Evolutionary conservation across 352 stramenopile genomes (phyloP).

Genomic region (Globisporangium heterothallicum): DNA sequence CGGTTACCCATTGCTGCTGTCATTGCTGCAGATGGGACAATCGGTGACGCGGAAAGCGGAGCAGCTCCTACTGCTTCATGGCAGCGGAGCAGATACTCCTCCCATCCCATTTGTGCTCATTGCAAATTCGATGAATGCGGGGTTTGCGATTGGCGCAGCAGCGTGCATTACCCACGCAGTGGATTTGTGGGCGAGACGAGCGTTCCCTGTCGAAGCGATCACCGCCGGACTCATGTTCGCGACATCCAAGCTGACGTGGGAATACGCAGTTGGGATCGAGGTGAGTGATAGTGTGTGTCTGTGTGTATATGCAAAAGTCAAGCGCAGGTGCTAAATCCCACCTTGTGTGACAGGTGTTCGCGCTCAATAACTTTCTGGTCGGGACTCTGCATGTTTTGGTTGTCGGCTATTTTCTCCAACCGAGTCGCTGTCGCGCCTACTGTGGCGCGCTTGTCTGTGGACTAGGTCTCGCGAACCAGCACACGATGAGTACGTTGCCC

Average conservation of each 20-base stretch:
- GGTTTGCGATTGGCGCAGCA: constrained; percentile 23
- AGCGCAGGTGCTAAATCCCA: no score
- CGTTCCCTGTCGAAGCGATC: constrained; percentile 21
- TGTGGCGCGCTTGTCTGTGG: constrained; percentile 83
- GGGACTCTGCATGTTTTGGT: constrained; percentile 66
- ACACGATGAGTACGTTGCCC: constrained; percentile 61
- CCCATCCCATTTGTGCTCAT: constrained; percentile 21
- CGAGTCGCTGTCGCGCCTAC: constrained; percentile 18
- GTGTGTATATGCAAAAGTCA: no score
- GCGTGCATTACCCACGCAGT: constrained; percentile 33
- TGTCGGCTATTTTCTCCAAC: constrained; percentile 22
- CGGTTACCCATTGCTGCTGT: constrained; percentile 89
- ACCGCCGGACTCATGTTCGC: constrained; percentile 47
- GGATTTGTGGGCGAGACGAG: constrained; percentile 18
- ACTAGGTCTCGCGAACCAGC: constrained; percentile 90
- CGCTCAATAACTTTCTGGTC: constrained; percentile 90
- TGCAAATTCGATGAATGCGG: constrained; percentile 34
- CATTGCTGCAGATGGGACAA: constrained; percentile 36
- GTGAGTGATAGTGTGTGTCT: constrained; percentile 2
- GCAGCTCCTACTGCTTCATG: constrained; percentile 1
- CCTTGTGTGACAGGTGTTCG: constrained; percentile 86
- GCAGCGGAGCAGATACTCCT: not conserved
- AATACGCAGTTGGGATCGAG: constrained; percentile 77
- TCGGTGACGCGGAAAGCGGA: constrained; percentile 1
- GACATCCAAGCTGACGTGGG: constrained; percentile 87